Evolutionary conservation across 768 basidiomycete genomes (phyloP).

Genomic region (Filobasidium wieringae): DNA sequence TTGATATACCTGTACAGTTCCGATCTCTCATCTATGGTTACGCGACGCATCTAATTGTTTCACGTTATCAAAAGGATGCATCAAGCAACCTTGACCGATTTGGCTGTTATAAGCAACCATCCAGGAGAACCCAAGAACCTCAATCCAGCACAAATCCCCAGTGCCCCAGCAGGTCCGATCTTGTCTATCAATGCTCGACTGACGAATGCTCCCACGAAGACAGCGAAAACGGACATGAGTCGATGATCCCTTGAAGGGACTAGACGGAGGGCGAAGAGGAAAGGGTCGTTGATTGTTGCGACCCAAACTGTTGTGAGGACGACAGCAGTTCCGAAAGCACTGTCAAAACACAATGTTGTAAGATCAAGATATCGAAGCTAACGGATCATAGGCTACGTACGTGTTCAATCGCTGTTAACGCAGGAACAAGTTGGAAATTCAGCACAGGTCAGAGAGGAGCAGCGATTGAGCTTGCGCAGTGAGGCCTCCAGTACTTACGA

Average conservation of each 20-base stretch:
- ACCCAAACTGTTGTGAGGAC: constrained; percentile 73
- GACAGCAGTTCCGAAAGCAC: constrained; percentile 42
- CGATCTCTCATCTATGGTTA: no score
- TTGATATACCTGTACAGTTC: no score
- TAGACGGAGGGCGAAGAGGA: constrained; percentile 48
- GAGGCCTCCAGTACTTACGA: constrained; percentile 50
- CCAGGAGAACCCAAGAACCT: constrained; percentile 13
- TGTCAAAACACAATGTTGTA: neutral
- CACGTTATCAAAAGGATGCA: no score
- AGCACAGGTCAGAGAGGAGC: constrained; percentile 51
- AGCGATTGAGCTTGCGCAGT: no score
- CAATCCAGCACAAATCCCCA: constrained; percentile 31
- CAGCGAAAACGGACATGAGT: constrained; percentile 46
- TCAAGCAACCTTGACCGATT: no score
- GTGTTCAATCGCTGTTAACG: constrained; percentile 1
- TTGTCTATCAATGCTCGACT: constrained; percentile 26
- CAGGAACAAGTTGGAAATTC: neutral
- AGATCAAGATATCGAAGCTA: constrained; percentile 5
- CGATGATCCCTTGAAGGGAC: constrained; percentile 60
- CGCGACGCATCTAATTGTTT: no score
- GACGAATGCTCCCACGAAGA: constrained; percentile 65
- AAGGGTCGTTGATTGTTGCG: constrained; percentile 70
- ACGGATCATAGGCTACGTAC: constrained; percentile 1
- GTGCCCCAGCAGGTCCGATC: constrained; percentile 22
- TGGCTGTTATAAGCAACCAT: constrained; percentile 2